These are phyloP conservation scores for Balamuthia mandrillaris DNA, from an alignment of 208 protist species.

Conservation along the genomic window DNA sequence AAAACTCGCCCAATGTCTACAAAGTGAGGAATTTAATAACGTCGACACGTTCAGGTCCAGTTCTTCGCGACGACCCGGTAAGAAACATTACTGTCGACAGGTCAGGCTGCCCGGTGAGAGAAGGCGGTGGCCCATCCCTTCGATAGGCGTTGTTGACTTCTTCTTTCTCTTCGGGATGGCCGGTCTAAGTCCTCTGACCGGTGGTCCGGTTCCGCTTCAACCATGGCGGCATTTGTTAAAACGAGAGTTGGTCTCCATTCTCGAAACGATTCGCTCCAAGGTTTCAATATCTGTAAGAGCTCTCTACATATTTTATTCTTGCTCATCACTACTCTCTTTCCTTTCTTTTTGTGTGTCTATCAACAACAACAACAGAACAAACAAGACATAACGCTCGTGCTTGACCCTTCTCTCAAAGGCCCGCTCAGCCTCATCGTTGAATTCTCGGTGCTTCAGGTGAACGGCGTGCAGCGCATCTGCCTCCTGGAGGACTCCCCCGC, in stretches of 20 bases:
- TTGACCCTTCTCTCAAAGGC: not conserved
- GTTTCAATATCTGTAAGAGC: not conserved
- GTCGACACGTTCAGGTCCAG: too few species aligned
- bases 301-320: not conserved
- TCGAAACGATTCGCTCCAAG: not conserved
- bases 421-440: not conserved
- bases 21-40: too few species aligned
- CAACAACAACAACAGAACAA: not conserved
- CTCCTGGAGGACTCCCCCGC: too few species aligned
- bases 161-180: not conserved
- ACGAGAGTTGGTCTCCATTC: not conserved
- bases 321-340: not conserved
- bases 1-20: too few species aligned
- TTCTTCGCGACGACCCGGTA: too few species aligned
- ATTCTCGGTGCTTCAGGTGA: slow-evolving; percentile 8
- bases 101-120: too few species aligned
- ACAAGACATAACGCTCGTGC: not conserved
- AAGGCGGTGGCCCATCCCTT: too few species aligned
- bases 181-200: not conserved
- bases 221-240: slow-evolving; percentile 2
- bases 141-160: not conserved
- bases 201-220: not conserved
- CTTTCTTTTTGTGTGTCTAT: not conserved
- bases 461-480: not conserved
- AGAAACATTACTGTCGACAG: too few species aligned